Base-by-base conservation (phyloP, 805 yeast genomes). In the Candida pseudoglaebosa region DNA sequence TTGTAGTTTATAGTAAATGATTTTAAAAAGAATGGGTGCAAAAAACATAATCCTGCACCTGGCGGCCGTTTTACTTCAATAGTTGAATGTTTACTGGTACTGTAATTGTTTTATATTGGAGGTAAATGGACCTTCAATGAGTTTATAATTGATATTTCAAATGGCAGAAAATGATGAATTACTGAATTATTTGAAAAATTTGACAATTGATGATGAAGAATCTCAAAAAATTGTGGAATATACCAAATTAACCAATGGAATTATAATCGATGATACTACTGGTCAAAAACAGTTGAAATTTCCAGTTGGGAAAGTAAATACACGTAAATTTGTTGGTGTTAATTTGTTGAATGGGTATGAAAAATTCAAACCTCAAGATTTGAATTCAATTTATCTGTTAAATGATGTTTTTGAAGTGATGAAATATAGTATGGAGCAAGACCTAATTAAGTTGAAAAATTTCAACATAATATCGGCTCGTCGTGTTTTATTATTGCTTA, bases 181-280 rank as follows among this genome's bases (percentile, higher is more conserved):
- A 24, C 20, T 37, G 14, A 15, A n/a, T 12, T 28, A 24, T 24
- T 9, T 33, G 18, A 28, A 37, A 8, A 34, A 17, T 10, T 22
- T 31, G 13, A 16, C 8, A 7, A 12, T 18, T 2, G 20, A 21
- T 22, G 30, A 34, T 21, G 39, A 37, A 8, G 39, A 43, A 4
- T 39, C 37, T n/a, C 31, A 34, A 15, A 44, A 40, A 32, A 18
- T 40, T 17, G 24, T 28, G 37, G 62, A 71, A 40, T 82, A 80
- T 43, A 82, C 89, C 43, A 76, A 68, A 55, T 73, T 84, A 7
- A 78, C 81, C 48, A 87, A 87, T 44, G 45, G 52, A 14, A 49
- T 53, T 32, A 42, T 42, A 40, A 33, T 40, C 19, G 38, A 38
- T 26, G 44, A 41, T 21, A 15, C 15, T 4, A 29, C 38, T 7